Base-by-base conservation (phyloP, 371 early-diverging fungal genomes). In the Syncephalis plumigaleata region DNA sequence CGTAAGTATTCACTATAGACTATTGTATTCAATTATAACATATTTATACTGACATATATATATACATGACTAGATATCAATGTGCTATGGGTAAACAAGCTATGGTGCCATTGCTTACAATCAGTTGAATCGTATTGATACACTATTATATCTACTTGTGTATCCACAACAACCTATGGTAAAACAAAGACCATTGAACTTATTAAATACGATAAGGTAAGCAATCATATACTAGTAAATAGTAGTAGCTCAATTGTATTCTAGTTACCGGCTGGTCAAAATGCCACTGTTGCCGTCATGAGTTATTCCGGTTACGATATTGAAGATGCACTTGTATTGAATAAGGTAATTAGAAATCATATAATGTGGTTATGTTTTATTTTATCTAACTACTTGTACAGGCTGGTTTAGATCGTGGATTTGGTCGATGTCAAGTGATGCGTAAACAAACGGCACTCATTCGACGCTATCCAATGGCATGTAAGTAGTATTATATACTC, bases 51-150 rank as follows among this genome's bases (percentile, higher is more conserved):
- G 17, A 42, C 26, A 49, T 49, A 36, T 49, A 13, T 4, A 24
- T 9, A 51, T 5, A 15, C 4, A 40, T 3, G 18, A 61, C n/a
- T 55, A 3, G 31, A 31, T 87, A 87, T 55, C 95, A 95, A 71
- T 99, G 96, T 61, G 99, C 99, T 61, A 99, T 99, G 99, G 99
- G 98, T 61, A 99, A 99, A 70, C 99, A 99, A 69, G 99, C 99
- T 43, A 98, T 99, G 99, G 99, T 25, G 83, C 89, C 17, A 95
- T 96, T 53, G 90, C 87, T 9, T 91, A 90, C 55, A 98, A 98
- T 63, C 90, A 94, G 60, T 65, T 91, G 51, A 79, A 84, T 50
- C 82, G 99, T 55, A 92, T 94, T 54, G 99, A 99, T 68, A 96
- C 98, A 1, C 64, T 95, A 44, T 73, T 94, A 37, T 90, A 98